phyloP scores from a whole-genome alignment of 2,329 filamentous ascomycete species.

The Furcasterigmium sp. region DNA sequence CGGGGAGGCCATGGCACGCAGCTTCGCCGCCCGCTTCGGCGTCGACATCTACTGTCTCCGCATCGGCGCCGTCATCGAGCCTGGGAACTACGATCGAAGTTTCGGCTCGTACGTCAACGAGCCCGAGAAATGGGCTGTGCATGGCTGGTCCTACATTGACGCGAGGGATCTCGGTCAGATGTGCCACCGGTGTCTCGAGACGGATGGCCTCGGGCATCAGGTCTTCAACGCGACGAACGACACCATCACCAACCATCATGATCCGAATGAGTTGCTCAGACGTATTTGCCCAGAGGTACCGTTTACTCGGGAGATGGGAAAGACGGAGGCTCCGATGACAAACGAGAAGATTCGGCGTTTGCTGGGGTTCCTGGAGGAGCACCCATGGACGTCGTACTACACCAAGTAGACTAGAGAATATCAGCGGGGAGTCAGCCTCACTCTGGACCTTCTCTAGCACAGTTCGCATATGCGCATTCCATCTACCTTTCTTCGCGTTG shows the following conservation, averaged over 20 bases:
- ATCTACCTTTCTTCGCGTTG: no score
- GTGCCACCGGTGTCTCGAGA: slow-evolving; percentile 47
- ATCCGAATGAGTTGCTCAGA: slow-evolving; percentile 46
- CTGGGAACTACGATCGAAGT: slow-evolving; percentile 50
- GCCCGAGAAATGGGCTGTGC: slow-evolving; percentile 45
- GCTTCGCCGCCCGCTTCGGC: slow-evolving; percentile 50
- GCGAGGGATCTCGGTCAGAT: slow-evolving; percentile 58
- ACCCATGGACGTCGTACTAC: slow-evolving; percentile 43
- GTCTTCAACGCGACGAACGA: slow-evolving; percentile 62
- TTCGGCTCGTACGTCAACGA: slow-evolving; percentile 46
- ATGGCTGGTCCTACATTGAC: slow-evolving; percentile 61
- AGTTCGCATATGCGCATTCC: no score
- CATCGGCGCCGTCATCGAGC: slow-evolving; percentile 57
- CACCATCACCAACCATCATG: slow-evolving; percentile 48
- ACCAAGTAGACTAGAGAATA: no score
- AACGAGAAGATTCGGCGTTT: slow-evolving; percentile 56
- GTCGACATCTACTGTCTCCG: slow-evolving; percentile 56
- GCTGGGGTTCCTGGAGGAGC: slow-evolving; percentile 53
- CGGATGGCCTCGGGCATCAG: slow-evolving; percentile 54
- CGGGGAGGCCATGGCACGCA: slow-evolving; percentile 50
- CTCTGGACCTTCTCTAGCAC: no score
- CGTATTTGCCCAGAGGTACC: slow-evolving; percentile 41
- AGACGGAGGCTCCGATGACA: slow-evolving; percentile 54
- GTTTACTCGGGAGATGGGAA: slow-evolving; percentile 50
- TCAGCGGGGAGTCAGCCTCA: no score